Percentiles rank a stretch among this genome's conserved stretches.
Evolutionary conservation across 768 basidiomycete genomes (phyloP).

Genomic region (Clitopilus passeckerianus): DNA sequence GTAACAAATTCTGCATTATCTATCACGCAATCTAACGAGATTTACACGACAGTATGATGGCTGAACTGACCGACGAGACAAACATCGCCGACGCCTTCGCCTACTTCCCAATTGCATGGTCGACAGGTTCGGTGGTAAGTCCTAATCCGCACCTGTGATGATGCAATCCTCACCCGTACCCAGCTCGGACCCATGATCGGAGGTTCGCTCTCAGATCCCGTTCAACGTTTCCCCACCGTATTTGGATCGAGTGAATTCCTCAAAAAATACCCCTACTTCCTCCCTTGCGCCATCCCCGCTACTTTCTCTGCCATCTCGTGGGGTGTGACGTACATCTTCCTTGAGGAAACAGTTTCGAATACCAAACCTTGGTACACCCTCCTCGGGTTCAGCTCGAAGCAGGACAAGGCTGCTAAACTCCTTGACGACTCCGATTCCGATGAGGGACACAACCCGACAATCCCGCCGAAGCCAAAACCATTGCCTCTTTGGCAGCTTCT

Average conservation of each 20-base stretch:
- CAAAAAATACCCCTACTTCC: conserved; percentile 48
- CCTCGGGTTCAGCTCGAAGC: conserved; percentile 3
- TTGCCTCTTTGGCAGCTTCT: conserved; percentile 39
- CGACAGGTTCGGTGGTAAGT: conserved; percentile 13
- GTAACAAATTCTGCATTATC: background rate
- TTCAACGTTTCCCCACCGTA: conserved; percentile 36
- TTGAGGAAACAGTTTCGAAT: conserved; percentile 33
- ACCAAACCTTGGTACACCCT: background rate
- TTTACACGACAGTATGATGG: conserved; percentile 46
- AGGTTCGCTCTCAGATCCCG: conserved; percentile 41
- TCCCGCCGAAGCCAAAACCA: conserved; percentile 6
- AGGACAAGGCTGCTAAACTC: conserved; percentile 4
- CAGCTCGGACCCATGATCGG: conserved; percentile 40
- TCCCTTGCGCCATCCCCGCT: conserved; percentile 53
- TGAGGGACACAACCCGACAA: background rate
- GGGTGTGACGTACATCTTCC: conserved; percentile 34
- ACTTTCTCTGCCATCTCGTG: conserved; percentile 42
- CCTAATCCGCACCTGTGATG: background rate
- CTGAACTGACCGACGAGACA: conserved; percentile 67
- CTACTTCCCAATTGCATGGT: conserved; percentile 37
- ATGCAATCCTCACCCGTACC: background rate
- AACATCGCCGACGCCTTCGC: conserved; percentile 56
- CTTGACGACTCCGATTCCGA: background rate
- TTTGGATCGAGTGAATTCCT: conserved; percentile 36
- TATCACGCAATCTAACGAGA: background rate